phyloP scores from a whole-genome alignment of 371 early-diverging fungal species.

The Dinochytrium kinnereticum region DNA sequence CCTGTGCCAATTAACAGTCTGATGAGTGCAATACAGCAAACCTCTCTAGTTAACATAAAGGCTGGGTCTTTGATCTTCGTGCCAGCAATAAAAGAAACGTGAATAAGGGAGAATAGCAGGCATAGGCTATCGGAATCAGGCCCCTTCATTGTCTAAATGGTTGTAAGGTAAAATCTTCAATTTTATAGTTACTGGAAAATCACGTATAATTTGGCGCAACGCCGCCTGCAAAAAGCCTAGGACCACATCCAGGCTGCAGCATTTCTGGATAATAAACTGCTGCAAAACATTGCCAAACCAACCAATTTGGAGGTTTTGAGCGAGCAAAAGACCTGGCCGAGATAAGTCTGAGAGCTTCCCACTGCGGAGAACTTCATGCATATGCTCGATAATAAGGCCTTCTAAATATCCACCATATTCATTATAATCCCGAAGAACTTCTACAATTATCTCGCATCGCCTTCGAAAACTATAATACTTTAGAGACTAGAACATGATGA shows the following conservation, averaged over 20 bases:
- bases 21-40: too few relatives aligned
- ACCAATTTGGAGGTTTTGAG: neutral
- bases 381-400: constrained; percentile 1
- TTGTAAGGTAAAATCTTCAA: neutral
- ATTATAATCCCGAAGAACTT: constrained; percentile 30
- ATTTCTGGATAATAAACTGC: neutral
- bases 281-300: neutral
- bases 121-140: neutral
- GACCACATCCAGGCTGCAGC: neutral
- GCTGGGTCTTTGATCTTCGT: neutral
- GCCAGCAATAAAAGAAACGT: neutral
- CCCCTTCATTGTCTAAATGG: neutral
- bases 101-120: neutral
- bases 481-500: neutral
- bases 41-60: neutral
- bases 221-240: neutral
- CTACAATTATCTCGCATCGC: constrained; percentile 23
- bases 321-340: neutral
- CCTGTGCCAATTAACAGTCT: too few relatives aligned
- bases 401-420: constrained; percentile 30
- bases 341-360: neutral
- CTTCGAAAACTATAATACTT: constrained; percentile 12
- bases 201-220: neutral
- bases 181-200: neutral
- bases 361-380: neutral